These are phyloP conservation scores for Pythium vanterpoolii DNA, from an alignment of 352 stramenopile genomes.

Conservation along the genomic window DNA sequence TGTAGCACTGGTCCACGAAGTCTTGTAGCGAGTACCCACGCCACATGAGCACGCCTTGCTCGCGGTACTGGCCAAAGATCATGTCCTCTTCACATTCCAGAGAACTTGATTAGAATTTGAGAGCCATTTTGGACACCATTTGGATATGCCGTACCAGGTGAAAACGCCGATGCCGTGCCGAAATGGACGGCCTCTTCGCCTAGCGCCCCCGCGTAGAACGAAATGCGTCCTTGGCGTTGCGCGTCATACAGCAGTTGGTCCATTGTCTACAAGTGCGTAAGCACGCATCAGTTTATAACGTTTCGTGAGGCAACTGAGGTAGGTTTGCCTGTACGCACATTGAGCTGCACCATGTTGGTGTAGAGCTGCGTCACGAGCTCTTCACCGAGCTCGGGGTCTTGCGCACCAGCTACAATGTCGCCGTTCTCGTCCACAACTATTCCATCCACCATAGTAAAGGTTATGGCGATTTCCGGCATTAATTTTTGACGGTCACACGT, in stretches of 20 bases:
- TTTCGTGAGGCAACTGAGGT: neutral
- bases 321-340: constrained; percentile 28
- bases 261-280: constrained; percentile 74
- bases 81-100: constrained; percentile 66
- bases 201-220: constrained; percentile 95
- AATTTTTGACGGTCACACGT: neutral
- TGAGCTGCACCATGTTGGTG: constrained; percentile 77
- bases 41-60: constrained; percentile 98
- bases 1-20: constrained; percentile 96
- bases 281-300: neutral
- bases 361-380: constrained; percentile 88
- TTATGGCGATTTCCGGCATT: neutral
- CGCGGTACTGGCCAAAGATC: constrained; percentile 98
- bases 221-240: constrained; percentile 92
- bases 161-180: constrained; percentile 90
- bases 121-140: neutral
- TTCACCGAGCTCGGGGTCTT: constrained; percentile 70
- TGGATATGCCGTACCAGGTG: constrained; percentile 24
- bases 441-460: neutral
- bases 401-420: constrained; percentile 62
- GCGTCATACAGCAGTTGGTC: constrained; percentile 97
- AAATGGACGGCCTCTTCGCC: constrained; percentile 97
- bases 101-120: neutral
- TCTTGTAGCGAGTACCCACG: constrained; percentile 96
- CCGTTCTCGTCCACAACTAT: constrained; percentile 87